Base-by-base conservation (phyloP, 495 filamentous ascomycete genomes). In the Opeltia flavorubescens region DNA sequence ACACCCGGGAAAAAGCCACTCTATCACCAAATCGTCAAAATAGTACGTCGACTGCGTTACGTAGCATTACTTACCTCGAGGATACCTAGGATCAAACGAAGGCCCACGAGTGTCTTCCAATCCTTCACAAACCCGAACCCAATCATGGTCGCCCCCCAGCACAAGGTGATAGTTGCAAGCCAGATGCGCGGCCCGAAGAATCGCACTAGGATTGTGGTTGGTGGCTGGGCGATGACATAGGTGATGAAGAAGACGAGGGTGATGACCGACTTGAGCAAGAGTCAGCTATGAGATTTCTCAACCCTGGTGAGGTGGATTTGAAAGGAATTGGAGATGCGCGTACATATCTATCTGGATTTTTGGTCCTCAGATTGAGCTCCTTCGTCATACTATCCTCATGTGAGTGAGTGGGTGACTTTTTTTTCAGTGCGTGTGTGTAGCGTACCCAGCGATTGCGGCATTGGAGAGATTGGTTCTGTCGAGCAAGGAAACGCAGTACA, bases 401-500 rank as follows among this genome's bases (percentile, higher is more conserved):
- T 43, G 40, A 43, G 40, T 21, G 26, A 43, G 15, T 23, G n/a
- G n/a, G n/a, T n/a, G n/a, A 43, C 40, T 21, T 13, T 17, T 23
- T 25, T 17, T 25, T 3, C 3, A 7, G 34, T n/a, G 20, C 5
- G 15, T n/a, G 15, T 15, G 21, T 2, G 40, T 27, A 24, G n/a
- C 30, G 5, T 26, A 53, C 66, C 73, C 80, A 30, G 78, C 79
- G 48, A 85, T 72, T 27, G 68, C 67, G 39, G 81, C 81, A 33
- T 69, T 69, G 43, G 70, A 67, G 53, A 84, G 54, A 58, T 86
- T 86, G 4, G 78, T 83, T 5, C 81, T 62, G 59, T 84, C 81
- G 72, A 84, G 78, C 46, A 86, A 56, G 23, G 67, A 72, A 50
- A 81, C 67, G 53, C 74, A 79, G 59, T 84, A 84, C 57, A 82